Conservation (phyloP, 2,329 filamentous ascomycete genomes). For the Fusarium sulawesiense region DNA sequence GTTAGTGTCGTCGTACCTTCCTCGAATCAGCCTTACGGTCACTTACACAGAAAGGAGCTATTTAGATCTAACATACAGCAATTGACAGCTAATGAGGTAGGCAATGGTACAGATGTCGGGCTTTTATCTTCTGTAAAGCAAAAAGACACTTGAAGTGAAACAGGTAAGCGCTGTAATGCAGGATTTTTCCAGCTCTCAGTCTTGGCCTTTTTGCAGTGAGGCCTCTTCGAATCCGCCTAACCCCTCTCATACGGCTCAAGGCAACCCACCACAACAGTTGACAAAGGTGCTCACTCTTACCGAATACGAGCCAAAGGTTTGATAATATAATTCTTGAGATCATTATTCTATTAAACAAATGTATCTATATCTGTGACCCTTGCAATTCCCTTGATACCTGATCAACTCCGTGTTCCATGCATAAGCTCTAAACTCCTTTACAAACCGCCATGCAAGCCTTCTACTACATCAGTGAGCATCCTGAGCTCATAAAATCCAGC, state of each 20-base stretch:
- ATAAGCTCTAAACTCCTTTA: conserved; percentile 46
- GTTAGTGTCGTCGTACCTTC: not conserved
- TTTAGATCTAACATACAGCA: not conserved
- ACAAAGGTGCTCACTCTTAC: not conserved
- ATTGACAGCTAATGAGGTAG: not conserved
- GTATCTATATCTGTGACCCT: not conserved
- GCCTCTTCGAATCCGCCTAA: not conserved
- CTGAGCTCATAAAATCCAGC: conserved; percentile 82
- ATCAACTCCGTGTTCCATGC: conserved; percentile 37
- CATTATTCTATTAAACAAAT: conserved; percentile 8
- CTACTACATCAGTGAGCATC: conserved; percentile 82
- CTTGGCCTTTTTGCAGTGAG: not conserved
- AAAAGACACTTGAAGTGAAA: not conserved
- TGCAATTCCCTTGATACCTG: conserved; percentile 13
- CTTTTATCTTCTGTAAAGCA: not conserved
- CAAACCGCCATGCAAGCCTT: conserved; percentile 65
- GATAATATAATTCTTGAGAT: not conserved
- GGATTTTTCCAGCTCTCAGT: conserved; percentile 11
- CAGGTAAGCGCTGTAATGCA: not conserved
- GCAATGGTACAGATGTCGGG: not conserved
- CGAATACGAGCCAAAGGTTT: not conserved
- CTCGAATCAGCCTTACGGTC: not conserved
- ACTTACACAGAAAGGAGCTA: not conserved
- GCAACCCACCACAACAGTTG: not conserved
- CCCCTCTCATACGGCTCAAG: not conserved